A percentile compares a stretch with the other conserved stretches of the same genome.
Conservation (phyloP, 2,329 filamentous ascomycete species). For the Thermochaetoides dissita region DNA sequence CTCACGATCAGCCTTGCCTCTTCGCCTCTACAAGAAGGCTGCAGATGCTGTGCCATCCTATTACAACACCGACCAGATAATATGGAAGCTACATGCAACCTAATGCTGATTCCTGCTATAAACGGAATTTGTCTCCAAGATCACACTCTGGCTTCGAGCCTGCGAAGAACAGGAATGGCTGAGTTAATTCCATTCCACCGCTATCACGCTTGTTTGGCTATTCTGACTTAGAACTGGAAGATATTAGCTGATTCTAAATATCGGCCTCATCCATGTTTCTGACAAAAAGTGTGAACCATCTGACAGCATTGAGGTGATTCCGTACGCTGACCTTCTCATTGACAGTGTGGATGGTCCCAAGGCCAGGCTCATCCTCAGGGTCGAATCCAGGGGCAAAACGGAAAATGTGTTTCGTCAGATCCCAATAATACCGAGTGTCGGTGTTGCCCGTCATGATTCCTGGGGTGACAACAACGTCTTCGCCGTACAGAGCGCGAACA, state of each 20-base stretch:
- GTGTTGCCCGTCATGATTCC: slow-evolving; percentile 38
- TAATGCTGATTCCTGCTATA: no score
- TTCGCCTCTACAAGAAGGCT: no score
- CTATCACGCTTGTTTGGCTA: no score
- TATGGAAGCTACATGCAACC: no score
- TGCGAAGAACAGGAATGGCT: no score
- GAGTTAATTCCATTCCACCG: no score
- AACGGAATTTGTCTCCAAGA: no score
- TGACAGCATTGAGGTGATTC: slow-evolving; percentile 22
- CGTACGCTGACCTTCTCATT: slow-evolving; percentile 25
- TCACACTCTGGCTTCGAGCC: no score
- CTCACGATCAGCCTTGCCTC: no score
- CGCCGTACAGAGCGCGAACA: slow-evolving; percentile 31
- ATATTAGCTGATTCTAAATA: slow-evolving; percentile 5
- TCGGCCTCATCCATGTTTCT: slow-evolving; percentile 29
- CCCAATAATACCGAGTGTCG: slow-evolving; percentile 35
- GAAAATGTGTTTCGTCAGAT: slow-evolving; percentile 32
- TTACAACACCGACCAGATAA: no score
- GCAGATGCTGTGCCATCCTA: no score
- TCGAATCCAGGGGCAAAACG: slow-evolving; percentile 32
- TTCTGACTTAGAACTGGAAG: no score
- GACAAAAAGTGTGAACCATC: slow-evolving; percentile 27
- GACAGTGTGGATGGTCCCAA: slow-evolving; percentile 25
- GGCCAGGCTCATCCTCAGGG: slow-evolving; percentile 17
- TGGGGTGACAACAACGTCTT: slow-evolving; percentile 38